Percentiles rank a stretch among this genome's conserved stretches.
These are phyloP conservation scores for Cymbopogon flexuosus DNA, from an alignment of 202 grass and related monocot genomes.

Conservation along the genomic window DNA sequence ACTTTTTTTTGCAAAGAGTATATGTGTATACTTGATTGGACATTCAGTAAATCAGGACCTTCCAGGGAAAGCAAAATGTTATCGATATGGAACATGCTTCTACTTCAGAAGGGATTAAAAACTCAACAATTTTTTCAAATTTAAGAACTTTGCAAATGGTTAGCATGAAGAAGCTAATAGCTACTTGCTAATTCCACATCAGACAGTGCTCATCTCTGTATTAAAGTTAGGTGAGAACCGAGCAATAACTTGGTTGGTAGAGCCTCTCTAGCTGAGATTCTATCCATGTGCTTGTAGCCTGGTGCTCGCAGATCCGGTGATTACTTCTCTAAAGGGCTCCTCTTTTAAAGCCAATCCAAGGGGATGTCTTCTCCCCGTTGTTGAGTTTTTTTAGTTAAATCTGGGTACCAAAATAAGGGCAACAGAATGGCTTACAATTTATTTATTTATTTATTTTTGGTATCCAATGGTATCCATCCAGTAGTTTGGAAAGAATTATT, in stretches of 20 bases:
- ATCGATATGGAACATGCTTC: background rate
- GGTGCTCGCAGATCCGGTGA: background rate
- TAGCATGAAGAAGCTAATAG: background rate
- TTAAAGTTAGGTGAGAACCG: background rate
- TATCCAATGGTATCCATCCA: background rate
- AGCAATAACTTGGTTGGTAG: background rate
- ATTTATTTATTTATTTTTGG: background rate
- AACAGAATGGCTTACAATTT: background rate
- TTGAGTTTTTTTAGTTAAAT: background rate
- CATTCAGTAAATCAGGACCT: background rate
- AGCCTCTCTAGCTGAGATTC: background rate
- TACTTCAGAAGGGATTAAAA: background rate
- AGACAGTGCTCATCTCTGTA: background rate
- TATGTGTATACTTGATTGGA: slow-evolving; percentile 6
- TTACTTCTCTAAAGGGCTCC: background rate
- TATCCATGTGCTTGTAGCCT: background rate
- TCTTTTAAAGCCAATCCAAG: background rate
- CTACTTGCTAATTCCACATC: slow-evolving; percentile 4
- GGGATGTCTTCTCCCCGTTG: background rate
- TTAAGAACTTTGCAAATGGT: background rate
- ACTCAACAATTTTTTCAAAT: background rate
- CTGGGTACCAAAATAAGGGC: background rate
- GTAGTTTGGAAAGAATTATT: background rate
- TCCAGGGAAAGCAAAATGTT: slow-evolving; percentile 3
- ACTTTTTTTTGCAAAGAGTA: too few relatives aligned